Percentiles rank a stretch among this genome's conserved stretches.
These are phyloP conservation scores for Aspergillus fumigatiaffinis DNA, from an alignment of 2,329 filamentous ascomycete species.

Conservation along the genomic window DNA sequence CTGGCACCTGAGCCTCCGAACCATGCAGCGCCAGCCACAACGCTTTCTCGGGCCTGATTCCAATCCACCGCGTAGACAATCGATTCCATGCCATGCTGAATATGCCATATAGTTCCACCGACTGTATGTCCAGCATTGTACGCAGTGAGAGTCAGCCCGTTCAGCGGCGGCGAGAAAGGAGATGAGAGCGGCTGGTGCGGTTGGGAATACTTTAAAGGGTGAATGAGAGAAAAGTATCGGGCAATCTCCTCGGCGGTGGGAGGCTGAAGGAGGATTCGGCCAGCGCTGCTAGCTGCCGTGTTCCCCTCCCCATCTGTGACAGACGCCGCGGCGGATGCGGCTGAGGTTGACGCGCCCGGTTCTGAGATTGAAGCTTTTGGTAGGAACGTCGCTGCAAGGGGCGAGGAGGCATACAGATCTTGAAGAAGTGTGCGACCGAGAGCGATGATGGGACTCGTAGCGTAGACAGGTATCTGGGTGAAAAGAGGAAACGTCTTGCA, in stretches of 20 bases:
- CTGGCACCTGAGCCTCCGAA: conserved; percentile 75
- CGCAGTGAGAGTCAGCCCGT: conserved; percentile 89
- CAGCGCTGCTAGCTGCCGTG: conserved; percentile 24
- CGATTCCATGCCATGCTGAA: conserved; percentile 92
- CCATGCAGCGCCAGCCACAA: conserved; percentile 90
- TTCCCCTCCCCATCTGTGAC: conserved; percentile 30
- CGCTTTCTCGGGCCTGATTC: conserved; percentile 96
- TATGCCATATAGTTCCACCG: conserved; percentile 97
- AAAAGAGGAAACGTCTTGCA: conserved; percentile 95
- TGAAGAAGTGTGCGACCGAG: conserved; percentile 86
- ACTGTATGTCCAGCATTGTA: conserved; percentile 96
- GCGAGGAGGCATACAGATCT: conserved; percentile 86
- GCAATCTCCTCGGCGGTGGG: conserved; percentile 87
- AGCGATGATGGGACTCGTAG: conserved; percentile 87
- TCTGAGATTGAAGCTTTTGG: conserved; percentile 65
- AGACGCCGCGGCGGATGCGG: conserved; percentile 29
- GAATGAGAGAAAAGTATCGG: conserved; percentile 84
- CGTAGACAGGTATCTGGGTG: conserved; percentile 87
- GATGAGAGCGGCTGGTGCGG: conserved; percentile 86
- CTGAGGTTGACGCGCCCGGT: conserved; percentile 47
- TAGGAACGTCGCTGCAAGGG: conserved; percentile 80
- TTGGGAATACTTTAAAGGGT: conserved; percentile 93
- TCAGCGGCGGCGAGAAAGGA: conserved; percentile 81
- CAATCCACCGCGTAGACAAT: conserved; percentile 97
- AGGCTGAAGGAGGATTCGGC: conserved; percentile 57